These are phyloP conservation scores for Phialophora macrospora DNA, from an alignment of 2,329 filamentous ascomycete species.

Conservation along the genomic window DNA sequence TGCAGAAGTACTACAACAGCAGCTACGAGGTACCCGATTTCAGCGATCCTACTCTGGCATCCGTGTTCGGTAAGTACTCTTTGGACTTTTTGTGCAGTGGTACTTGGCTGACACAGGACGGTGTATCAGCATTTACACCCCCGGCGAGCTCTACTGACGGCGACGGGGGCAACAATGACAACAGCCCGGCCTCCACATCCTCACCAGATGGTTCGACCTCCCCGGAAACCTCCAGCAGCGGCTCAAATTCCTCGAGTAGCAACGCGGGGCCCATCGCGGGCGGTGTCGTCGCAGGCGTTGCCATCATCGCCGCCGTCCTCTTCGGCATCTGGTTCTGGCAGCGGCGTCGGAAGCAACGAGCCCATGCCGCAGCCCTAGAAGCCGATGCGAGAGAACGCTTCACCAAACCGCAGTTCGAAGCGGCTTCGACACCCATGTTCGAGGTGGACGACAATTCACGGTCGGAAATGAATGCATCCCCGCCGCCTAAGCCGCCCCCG, in stretches of 20 bases:
- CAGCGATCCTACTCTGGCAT: conserved; percentile 18
- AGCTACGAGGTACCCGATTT: conserved; percentile 23
- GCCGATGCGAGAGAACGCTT: background rate
- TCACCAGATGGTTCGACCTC: conserved; percentile 4
- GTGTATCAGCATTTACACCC: conserved; percentile 2
- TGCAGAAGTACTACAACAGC: conserved; percentile 45
- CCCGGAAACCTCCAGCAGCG: background rate
- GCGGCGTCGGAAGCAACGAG: conserved; percentile 4
- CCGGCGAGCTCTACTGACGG: conserved; percentile 2
- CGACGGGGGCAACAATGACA: background rate
- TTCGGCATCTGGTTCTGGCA: conserved; percentile 13
- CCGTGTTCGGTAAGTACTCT: conserved; percentile 21
- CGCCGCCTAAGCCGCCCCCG: conserved; percentile 19
- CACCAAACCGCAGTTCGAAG: background rate
- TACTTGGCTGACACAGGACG: background rate
- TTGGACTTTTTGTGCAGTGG: background rate
- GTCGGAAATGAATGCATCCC: conserved; percentile 13
- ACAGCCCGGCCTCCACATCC: conserved; percentile 6
- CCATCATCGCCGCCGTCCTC: conserved; percentile 17
- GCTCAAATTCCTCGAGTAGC: conserved; percentile 1
- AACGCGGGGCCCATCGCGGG: conserved; percentile 22
- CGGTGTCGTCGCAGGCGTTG: conserved; percentile 31
- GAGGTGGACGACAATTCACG: conserved; percentile 17
- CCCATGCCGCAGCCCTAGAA: background rate
- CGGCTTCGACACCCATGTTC: background rate